Percentiles rank a stretch among this genome's conserved stretches.
These are phyloP conservation scores for Heterobasidion parviporum DNA, from an alignment of 1,284 basidiomycete genomes.

Conservation along the genomic window DNA sequence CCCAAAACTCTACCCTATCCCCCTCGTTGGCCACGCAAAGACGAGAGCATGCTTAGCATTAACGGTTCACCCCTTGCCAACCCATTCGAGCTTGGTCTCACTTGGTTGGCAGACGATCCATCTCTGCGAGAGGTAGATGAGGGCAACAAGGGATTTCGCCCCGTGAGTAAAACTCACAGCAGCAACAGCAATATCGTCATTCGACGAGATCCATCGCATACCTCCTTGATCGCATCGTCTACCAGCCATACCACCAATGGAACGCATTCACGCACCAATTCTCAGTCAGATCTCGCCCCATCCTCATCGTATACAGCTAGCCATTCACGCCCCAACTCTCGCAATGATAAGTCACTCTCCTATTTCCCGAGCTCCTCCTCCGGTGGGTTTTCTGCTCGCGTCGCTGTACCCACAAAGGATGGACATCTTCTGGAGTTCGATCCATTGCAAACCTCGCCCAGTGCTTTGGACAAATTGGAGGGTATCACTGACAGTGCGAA, in stretches of 20 bases:
- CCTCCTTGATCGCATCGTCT: conserved; percentile 19
- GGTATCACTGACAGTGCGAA: conserved; percentile 74
- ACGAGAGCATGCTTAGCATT: conserved; percentile 66
- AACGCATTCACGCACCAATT: conserved; percentile 38
- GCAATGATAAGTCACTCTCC: conserved; percentile 24
- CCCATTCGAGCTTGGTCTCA: conserved; percentile 52
- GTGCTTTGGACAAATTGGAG: conserved; percentile 60
- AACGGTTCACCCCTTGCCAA: conserved; percentile 74
- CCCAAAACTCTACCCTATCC: conserved; percentile 61
- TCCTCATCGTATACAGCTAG: conserved; percentile 21
- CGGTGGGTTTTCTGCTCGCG: conserved; percentile 15
- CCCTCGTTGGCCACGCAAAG: conserved; percentile 42
- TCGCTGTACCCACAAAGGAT: conserved; percentile 66
- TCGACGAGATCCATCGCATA: conserved; percentile 44
- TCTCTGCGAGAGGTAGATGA: conserved; percentile 20
- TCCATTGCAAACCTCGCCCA: conserved; percentile 61
- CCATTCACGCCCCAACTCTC: conserved; percentile 35
- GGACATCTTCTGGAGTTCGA: conserved; percentile 76
- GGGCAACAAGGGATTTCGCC: conserved; percentile 5
- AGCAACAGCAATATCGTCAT: conserved; percentile 54
- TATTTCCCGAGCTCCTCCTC: neutral
- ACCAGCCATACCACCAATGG: conserved; percentile 13
- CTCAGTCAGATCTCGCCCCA: conserved; percentile 32
- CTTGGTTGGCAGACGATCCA: conserved; percentile 34
- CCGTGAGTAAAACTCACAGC: conserved; percentile 25